Evolutionary conservation across 257 asterid genomes (phyloP).

Genomic region (Cordia subcordata): DNA sequence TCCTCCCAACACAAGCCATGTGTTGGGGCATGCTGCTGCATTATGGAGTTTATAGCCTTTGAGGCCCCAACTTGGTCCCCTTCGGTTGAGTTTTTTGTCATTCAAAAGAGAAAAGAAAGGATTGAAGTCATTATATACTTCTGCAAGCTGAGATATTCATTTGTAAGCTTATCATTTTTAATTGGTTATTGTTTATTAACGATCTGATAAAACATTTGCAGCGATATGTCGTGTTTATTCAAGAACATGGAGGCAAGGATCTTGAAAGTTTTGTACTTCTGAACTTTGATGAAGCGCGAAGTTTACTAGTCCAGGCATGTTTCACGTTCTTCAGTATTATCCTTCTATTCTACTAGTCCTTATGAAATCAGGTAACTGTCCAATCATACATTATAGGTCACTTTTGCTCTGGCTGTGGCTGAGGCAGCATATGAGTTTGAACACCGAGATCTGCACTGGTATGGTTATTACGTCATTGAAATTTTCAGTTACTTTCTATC

Average conservation of each 20-base stretch:
- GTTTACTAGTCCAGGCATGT: slow-evolving; percentile 77
- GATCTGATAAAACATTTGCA: slow-evolving; percentile 19
- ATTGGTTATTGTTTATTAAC: slow-evolving; percentile 8
- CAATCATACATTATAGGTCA: slow-evolving; percentile 49
- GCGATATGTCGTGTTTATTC: slow-evolving; percentile 79
- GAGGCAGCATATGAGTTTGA: slow-evolving; percentile 95
- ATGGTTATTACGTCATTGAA: slow-evolving; percentile 22
- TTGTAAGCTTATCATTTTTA: slow-evolving; percentile 8
- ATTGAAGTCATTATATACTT: not conserved
- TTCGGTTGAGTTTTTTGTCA: no score
- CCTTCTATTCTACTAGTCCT: slow-evolving; percentile 11
- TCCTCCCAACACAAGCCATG: no score
- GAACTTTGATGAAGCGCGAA: slow-evolving; percentile 78
- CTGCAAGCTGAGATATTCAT: slow-evolving; percentile 6
- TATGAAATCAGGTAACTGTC: slow-evolving; percentile 11
- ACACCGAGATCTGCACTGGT: slow-evolving; percentile 97
- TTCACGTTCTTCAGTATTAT: slow-evolving; percentile 5
- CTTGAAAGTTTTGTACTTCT: slow-evolving; percentile 85
- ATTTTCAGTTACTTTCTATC: slow-evolving; percentile 14
- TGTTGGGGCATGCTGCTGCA: no score
- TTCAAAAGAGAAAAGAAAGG: no score
- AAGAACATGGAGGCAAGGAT: slow-evolving; percentile 94
- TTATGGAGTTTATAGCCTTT: no score
- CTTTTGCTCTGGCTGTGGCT: slow-evolving; percentile 85
- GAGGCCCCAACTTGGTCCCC: no score